phyloP scores from a whole-genome alignment of 257 asterid species.

The Ophiorrhiza pumila region DNA sequence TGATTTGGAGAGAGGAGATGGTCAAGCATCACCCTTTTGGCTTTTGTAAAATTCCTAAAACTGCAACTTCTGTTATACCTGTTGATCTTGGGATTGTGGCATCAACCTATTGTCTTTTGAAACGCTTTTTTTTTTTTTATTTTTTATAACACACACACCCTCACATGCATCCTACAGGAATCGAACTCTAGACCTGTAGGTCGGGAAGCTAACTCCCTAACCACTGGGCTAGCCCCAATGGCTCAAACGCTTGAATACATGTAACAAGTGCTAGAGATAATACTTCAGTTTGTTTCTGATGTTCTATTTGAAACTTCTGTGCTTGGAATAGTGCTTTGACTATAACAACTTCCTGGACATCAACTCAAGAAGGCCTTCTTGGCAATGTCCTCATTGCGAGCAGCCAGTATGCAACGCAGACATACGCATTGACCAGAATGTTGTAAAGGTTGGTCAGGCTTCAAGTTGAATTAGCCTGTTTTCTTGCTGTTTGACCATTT shows the following conservation, averaged over 20 bases:
- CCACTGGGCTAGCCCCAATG: background rate
- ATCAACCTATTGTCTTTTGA: background rate
- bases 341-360: conserved; percentile 14
- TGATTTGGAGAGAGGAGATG: too few relatives aligned
- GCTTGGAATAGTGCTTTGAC: conserved; percentile 12
- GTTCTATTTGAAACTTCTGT: background rate
- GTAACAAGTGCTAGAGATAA: background rate
- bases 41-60: too few relatives aligned
- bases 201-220: too few relatives aligned
- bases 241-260: background rate
- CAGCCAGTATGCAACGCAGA: conserved; percentile 10
- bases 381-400: conserved; percentile 21
- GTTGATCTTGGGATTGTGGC: background rate
- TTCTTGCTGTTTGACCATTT: too few relatives aligned
- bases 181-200: too few relatives aligned
- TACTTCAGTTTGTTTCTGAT: background rate
- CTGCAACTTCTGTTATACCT: background rate
- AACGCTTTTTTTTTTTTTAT: too few relatives aligned
- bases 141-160: too few relatives aligned
- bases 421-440: conserved; percentile 5
- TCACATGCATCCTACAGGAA: too few relatives aligned
- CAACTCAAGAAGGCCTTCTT: conserved; percentile 12
- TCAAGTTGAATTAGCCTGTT: background rate
- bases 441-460: conserved; percentile 4
- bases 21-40: too few relatives aligned